These are phyloP conservation scores for Heliamphora exappendiculata DNA, from an alignment of 148 eudicot species.

Conservation along the genomic window DNA sequence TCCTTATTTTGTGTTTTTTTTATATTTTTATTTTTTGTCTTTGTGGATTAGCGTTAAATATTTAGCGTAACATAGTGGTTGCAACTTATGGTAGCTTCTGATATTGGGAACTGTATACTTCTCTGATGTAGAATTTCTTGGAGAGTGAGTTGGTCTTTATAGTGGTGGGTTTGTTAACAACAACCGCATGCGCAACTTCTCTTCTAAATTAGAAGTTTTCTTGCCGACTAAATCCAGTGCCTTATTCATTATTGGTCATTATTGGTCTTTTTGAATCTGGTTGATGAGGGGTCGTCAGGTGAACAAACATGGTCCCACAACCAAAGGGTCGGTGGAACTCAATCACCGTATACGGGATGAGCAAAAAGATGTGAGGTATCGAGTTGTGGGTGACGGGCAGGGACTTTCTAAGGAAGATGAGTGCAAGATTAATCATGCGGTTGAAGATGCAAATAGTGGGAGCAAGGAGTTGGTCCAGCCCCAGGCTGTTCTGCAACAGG, in stretches of 20 bases:
- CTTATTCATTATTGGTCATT: slow-evolving; percentile 24
- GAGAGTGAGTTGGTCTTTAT: slow-evolving; percentile 10
- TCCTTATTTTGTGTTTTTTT: no score
- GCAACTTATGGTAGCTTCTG: neutral
- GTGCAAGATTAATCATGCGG: slow-evolving; percentile 25
- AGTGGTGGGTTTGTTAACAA: slow-evolving; percentile 25
- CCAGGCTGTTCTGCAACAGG: slow-evolving; percentile 22
- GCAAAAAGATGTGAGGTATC: slow-evolving; percentile 34
- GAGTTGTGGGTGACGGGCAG: slow-evolving; percentile 32
- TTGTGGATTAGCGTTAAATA: neutral
- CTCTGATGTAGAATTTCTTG: slow-evolving; percentile 21
- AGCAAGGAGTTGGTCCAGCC: slow-evolving; percentile 18
- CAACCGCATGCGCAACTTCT: slow-evolving; percentile 36
- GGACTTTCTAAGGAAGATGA: slow-evolving; percentile 42
- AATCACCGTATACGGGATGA: slow-evolving; percentile 28
- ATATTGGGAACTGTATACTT: neutral
- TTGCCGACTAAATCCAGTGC: slow-evolving; percentile 24
- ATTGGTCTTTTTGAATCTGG: slow-evolving; percentile 44
- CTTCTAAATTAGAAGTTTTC: slow-evolving; percentile 22
- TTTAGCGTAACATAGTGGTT: neutral
- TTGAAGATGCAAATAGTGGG: slow-evolving; percentile 16
- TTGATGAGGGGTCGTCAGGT: slow-evolving; percentile 49
- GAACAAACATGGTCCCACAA: slow-evolving; percentile 27
- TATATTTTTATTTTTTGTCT: neutral
- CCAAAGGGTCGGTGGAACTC: slow-evolving; percentile 33